Evolutionary conservation across 805 yeast species (phyloP).

Genomic region (Candida hungchunana): DNA sequence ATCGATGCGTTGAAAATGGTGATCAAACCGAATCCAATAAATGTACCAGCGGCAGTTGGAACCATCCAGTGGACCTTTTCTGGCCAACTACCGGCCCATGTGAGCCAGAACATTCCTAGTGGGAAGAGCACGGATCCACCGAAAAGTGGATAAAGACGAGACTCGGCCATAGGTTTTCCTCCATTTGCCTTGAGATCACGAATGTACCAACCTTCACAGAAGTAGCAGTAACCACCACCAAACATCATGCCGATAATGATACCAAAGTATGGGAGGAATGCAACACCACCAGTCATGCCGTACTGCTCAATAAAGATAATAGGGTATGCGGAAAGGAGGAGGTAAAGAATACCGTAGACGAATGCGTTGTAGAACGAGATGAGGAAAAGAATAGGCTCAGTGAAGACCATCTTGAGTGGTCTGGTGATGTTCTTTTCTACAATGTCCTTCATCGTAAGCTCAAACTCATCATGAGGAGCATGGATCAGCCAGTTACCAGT

Average conservation of each 20-base stretch:
- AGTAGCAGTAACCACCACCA: slow-evolving; percentile 52
- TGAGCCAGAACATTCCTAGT: slow-evolving; percentile 77
- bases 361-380: slow-evolving; percentile 71
- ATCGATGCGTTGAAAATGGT: slow-evolving; percentile 65
- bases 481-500: slow-evolving; percentile 83
- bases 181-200: slow-evolving; percentile 45
- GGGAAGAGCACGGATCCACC: slow-evolving; percentile 69
- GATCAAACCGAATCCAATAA: slow-evolving; percentile 65
- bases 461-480: slow-evolving; percentile 64
- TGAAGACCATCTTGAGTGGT: slow-evolving; percentile 61
- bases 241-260: slow-evolving; percentile 63
- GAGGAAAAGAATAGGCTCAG: slow-evolving; percentile 70
- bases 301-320: slow-evolving; percentile 62
- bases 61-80: slow-evolving; percentile 73
- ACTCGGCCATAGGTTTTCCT: slow-evolving; percentile 70
- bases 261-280: slow-evolving; percentile 76
- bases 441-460: slow-evolving; percentile 53
- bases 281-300: slow-evolving; percentile 56
- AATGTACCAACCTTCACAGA: slow-evolving; percentile 49
- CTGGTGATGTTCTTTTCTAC: slow-evolving; percentile 49
- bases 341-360: slow-evolving; percentile 73
- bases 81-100: slow-evolving; percentile 82
- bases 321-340: slow-evolving; percentile 74
- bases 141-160: slow-evolving; percentile 73
- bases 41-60: slow-evolving; percentile 63